Base-by-base conservation (phyloP, 1,284 basidiomycete genomes). In the Rhodotorula sp. region DNA sequence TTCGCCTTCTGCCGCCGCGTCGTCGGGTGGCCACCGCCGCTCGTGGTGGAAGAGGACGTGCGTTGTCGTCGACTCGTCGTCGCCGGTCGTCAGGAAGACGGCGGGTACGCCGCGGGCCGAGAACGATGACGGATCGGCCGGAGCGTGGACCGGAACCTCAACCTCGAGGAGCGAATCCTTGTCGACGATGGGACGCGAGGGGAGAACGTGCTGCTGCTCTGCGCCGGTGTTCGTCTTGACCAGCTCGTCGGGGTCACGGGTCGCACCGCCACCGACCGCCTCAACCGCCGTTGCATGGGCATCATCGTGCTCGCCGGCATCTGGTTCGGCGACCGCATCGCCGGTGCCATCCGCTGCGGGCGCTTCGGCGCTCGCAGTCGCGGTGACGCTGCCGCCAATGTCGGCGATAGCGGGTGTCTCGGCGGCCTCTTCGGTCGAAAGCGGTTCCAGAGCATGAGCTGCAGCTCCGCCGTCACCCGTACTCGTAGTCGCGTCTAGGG, bases 31-130 rank as follows among this genome's bases (percentile, higher is more conserved):
- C 19, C 7, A 25, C 27, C 56, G 44, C 49, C 2, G 27, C 44
- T 52, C 49, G 16, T 23, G 21, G 52, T 61, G 64, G 64, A 76
- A 76, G 13, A 76, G 53, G 7, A 48, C 46, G 66, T 68, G 72
- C 8, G 67, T 67, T 21, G 64, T 54, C 49, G 56, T 59, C 27
- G 61, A 49, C 53, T 68, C 58, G 12, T 25, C 27, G 17, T 25
- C 60, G 13, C 60, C 60, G 12, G 41, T 50, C 23, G 55, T 44
- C 41, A 74, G 61, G 48, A 72, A 66, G 21, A 74, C 64, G 34
- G 66, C n/a, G 5, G 70, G 70, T 17, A 68, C 67, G 13, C 61
- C 53, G 41, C 56, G 34, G 10, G 50, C 21, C 10, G 61, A 23
- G 1, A 58, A 45, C 2, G 45, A 52, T 1, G 52, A 48, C 25